Percentiles rank a stretch among this genome's conserved stretches.
These are phyloP conservation scores for Aurinia saxatilis DNA, from an alignment of 345 rosid species.

Conservation along the genomic window DNA sequence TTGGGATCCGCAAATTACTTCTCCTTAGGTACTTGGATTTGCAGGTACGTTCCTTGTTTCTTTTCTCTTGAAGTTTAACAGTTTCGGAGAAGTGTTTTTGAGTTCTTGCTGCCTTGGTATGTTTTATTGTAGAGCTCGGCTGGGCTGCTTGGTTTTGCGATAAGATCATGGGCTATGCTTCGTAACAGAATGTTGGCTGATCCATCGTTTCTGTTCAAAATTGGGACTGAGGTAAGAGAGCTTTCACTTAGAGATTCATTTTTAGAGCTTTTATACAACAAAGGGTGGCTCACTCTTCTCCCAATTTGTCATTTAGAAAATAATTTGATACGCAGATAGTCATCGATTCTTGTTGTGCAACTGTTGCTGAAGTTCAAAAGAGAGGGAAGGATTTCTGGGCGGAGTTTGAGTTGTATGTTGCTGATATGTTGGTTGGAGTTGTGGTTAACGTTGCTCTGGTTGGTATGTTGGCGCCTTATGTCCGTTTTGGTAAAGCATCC, in stretches of 20 bases:
- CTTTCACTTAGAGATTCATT: not conserved
- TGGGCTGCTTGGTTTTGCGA: constrained; percentile 60
- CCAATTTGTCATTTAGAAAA: not conserved
- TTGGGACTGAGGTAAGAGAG: constrained; percentile 71
- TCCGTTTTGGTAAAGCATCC: constrained; percentile 65
- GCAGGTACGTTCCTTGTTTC: constrained; percentile 34
- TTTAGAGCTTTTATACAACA: not conserved
- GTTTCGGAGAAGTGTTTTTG: not conserved
- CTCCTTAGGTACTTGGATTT: constrained; percentile 68
- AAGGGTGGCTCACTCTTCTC: not conserved
- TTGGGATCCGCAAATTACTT: constrained; percentile 61
- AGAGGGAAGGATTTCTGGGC: constrained; percentile 95
- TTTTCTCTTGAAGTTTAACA: not conserved
- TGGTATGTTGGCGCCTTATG: constrained; percentile 94
- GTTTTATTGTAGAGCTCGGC: constrained; percentile 44
- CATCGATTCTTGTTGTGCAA: constrained; percentile 86
- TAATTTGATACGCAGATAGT: constrained; percentile 45
- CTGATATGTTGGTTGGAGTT: constrained; percentile 82
- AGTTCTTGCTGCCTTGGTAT: not conserved
- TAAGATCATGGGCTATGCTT: constrained; percentile 66
- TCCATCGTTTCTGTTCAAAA: constrained; percentile 91
- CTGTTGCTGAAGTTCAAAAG: constrained; percentile 86
- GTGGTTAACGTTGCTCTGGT: constrained; percentile 85
- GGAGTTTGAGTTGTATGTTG: constrained; percentile 86
- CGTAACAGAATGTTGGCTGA: constrained; percentile 91